Evolutionary conservation across 345 rosid genomes (phyloP), one percentile per base, ranked within the genome.

Genomic region (Populus davidiana): DNA sequence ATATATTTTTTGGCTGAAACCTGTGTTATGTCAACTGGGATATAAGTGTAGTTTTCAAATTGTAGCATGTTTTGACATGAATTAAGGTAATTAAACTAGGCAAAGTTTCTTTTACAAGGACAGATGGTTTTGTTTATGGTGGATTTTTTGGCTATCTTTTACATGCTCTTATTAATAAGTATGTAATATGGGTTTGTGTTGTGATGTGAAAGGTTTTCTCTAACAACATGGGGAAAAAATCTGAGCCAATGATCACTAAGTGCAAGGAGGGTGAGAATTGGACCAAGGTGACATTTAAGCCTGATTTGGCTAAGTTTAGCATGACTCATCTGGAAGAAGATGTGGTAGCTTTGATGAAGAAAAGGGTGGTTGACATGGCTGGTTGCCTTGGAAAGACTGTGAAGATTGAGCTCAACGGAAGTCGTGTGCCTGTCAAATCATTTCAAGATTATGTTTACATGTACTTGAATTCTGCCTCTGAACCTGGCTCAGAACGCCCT

Each of bases 321-420:
- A 96, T 94, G 98, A 83, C 85, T 31, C 86, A 84, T 31, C 86
- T 96, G 8, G 99, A 94, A 79, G 94, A 90, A 3, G 99, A 96
- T 78, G 99, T 90, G 79, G 92, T 96, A 74, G 97, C 97, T 12
- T 73, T 96, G 72, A 96, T 96, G 97, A 96, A 83, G 64, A 96
- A 94, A 85, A 77, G 97, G 43, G 99, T 96, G 13, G 85, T 92
- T 52, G 98, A 96, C 76, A 62, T 96, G 82, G 97, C 97, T 80
- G 99, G 99, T 7, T 94, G 98, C 75, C 92, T 96, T 64, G 99
- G 99, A 73, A 92, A 92, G 87, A 77, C 91, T 33, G 98, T 96
- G 65, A 92, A 91, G 78, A 97, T 96, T 66, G 98, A 94, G 78
- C 85, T 96, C 59, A 92, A 96, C 74, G 98, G 98, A 59, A 83